Base-by-base conservation (phyloP, 495 filamentous ascomycete species). In the Umbilicaria muhlenbergii region DNA sequence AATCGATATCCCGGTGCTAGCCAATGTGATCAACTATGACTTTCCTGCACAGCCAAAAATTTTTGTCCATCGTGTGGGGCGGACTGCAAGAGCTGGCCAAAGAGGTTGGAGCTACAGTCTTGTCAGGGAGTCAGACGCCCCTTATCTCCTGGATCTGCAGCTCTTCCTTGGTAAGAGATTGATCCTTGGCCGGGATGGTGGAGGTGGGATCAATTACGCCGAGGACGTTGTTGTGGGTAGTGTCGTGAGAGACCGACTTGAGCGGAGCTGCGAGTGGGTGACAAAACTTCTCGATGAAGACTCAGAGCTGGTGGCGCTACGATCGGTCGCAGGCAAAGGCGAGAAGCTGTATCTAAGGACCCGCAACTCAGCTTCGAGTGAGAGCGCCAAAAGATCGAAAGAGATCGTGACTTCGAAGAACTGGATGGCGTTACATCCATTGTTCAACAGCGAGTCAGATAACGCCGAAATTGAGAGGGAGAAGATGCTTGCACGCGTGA, bases 21-120 rank as follows among this genome's bases (percentile, higher is more conserved):
- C 86, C 34, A 95, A 99, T 56, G 91, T 96, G 41, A 91, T 99
- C 65, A 96, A 99, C 66, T 99, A 92, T 66, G 86, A 96, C 49
- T 96, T 99, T 54, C 91, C 91, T 3, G 80, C 89, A 5, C 89
- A 96, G 52, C 87, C 91, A 18, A 99, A 99, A 60, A 77, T 96
- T 14, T 96, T 89, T 51, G 80, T 99, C 45, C 91, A 99, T 60
- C 81, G 91, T 53, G 92, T 99, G 21, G 91, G 91, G 48, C 76
- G 91, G 58, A 96, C 91, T 11, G 91, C 91, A 18, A 75, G 91
- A 71, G 91, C 91, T 36, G 92, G 92, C 7, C 80, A 80, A 46
- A 74, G 76, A 40, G 91, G 91, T 42, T 96, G 92, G 91, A 82
- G 82, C 64, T 99, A 91, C 66, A 92, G 79, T 66, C 70, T 99